phyloP scores from a whole-genome alignment of 805 yeast genomes.

The Candida verbasci region DNA sequence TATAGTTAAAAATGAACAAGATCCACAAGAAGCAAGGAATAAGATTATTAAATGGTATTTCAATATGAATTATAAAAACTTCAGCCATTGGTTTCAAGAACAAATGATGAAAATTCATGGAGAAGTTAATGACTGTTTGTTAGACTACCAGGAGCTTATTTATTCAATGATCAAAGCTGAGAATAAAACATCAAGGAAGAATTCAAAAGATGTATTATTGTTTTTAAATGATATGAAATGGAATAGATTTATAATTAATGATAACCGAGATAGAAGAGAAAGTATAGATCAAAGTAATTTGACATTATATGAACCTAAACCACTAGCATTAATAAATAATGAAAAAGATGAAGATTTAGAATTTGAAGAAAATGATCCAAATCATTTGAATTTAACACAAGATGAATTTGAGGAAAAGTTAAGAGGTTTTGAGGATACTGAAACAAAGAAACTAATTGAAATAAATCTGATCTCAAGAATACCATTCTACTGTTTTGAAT shows the following conservation, averaged over 20 bases:
- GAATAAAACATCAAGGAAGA: conserved; percentile 6
- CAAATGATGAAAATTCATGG: background rate
- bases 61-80: conserved; percentile 14
- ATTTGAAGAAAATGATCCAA: conserved; percentile 4
- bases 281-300: background rate
- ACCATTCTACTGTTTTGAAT: conserved; percentile 5
- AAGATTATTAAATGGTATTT: conserved; percentile 30
- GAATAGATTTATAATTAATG: conserved; percentile 7
- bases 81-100: conserved; percentile 23
- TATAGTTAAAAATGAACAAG: conserved; percentile 14
- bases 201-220: conserved; percentile 16
- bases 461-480: background rate
- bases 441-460: too few species aligned
- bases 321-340: background rate
- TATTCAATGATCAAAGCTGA: conserved; percentile 31
- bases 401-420: background rate
- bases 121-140: conserved; percentile 1
- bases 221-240: conserved; percentile 19
- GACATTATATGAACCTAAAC: background rate
- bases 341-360: conserved; percentile 7
- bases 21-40: conserved; percentile 25
- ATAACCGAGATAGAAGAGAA: background rate
- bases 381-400: conserved; percentile 8
- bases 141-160: conserved; percentile 16
- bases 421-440: background rate